Evolutionary conservation across 345 rosid species (phyloP).

Genomic region (Odontarrhena argentea): DNA sequence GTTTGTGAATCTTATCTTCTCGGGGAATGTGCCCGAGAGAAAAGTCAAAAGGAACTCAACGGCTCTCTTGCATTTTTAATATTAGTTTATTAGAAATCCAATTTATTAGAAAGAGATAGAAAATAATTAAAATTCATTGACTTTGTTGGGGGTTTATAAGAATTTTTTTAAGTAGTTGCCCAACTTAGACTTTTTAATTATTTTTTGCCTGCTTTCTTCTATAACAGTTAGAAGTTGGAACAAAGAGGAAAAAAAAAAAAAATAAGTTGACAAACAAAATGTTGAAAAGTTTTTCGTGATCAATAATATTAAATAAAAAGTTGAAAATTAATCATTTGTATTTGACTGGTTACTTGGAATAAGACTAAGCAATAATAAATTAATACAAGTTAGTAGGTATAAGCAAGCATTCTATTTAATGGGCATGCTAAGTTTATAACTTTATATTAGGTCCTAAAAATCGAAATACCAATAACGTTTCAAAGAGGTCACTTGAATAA

Average conservation of each 20-base stretch:
- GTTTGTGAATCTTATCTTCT: too few relatives aligned
- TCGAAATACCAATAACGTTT: not conserved
- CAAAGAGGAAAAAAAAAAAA: not conserved
- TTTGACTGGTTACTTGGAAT: slow-evolving; percentile 22
- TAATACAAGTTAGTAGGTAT: not conserved
- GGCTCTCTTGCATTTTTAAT: too few relatives aligned
- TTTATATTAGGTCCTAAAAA: not conserved
- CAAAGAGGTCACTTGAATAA: not conserved
- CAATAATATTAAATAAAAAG: slow-evolving; percentile 15
- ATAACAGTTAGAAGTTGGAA: slow-evolving; percentile 30
- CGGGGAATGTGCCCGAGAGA: too few relatives aligned
- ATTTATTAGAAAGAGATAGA: not conserved
- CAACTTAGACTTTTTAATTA: slow-evolving; percentile 13
- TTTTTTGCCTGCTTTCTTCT: too few relatives aligned
- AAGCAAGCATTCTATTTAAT: not conserved
- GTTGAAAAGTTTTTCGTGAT: slow-evolving; percentile 13
- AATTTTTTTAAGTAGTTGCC: slow-evolving; percentile 4
- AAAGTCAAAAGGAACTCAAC: too few relatives aligned
- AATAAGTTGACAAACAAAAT: slow-evolving; percentile 13
- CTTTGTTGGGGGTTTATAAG: slow-evolving; percentile 6
- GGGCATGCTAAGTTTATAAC: not conserved
- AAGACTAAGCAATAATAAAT: not conserved
- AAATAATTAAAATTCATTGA: not conserved
- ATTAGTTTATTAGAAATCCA: not conserved
- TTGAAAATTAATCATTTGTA: slow-evolving; percentile 27